Evolutionary conservation across 305 asterid species (phyloP), one percentile per base, ranked within the genome.

Genomic region (Fraxinus velutina): DNA sequence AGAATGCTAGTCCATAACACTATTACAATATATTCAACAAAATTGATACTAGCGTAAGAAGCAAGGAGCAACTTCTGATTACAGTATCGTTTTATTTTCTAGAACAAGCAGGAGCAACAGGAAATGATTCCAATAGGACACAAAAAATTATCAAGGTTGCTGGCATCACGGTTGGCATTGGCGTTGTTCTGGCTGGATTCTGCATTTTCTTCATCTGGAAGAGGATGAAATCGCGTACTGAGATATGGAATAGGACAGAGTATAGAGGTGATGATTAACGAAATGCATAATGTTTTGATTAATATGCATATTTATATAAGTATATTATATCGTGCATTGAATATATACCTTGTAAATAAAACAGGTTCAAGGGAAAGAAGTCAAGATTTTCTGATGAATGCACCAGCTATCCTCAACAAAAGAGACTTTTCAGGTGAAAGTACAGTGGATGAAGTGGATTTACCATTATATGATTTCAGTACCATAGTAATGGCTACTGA

Each of bases 351-450:
- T 80, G 34, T 24, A 52, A 73, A 13, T 36, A 52, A 60, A 77
- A 6, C 83, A 95, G 99, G 89, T 79, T 74, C 87, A 2, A 85
- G 86, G 3, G 98, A 90, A 77, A 91, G 92, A 86, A 92, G 96
- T 36, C 90, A 87, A 75, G 97, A 93, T 78, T 76, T 86, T 57
- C 76, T 92, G 81, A 4, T 86, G 79, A 92, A 73, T 84, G 85
- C 86, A 37, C 84, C 92, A 32, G 83, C 89, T 29, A 86, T 85
- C 62, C 90, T 83, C 2, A 89, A 87, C 84, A 89, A 84, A 80
- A 84, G 89, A 80, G 98, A 93, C 0, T 66, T 87, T 79, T 85
- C 92, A 0, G 85, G 85, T 3, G 97, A 93, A 83, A 81, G 82
- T 36, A 74, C 86, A n/a, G 84, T 76, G 0, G 97, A 92, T 1